Evolutionary conservation across 805 yeast genomes (phyloP), one percentile per base, ranked within the genome.

Genomic region (Wickerhamiella musiphila): DNA sequence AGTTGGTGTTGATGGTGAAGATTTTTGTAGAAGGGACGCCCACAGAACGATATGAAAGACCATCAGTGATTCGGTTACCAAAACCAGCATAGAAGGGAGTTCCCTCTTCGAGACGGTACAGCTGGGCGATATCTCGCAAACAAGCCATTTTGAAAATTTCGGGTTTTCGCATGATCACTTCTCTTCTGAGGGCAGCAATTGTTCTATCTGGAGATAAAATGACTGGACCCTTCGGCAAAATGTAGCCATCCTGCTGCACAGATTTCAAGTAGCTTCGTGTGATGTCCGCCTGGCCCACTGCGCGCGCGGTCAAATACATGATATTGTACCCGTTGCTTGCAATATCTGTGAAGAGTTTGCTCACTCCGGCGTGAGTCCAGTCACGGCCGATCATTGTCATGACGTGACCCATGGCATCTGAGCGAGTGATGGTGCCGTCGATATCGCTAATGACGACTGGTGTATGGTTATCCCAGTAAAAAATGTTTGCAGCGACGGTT

Each of bases 71-170:
- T 42, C 93, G 63, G 50, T 90, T 90, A 19, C 98, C 98, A 53
- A 90, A 90, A 0, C 98, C 98, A 10, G 98, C 98, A 53, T 81
- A 83, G 48, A 90, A 90, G 3, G 95, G 94, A 1, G 86, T 77
- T 29, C 68, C 58, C 32, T 49, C 40, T 28, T 39, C 31, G 21
- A 60, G 66, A 25, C 65, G 70, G 53, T 78, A 86, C 14, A 90
- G 59, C 28, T 73, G 66, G 46, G 72, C 70, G 37, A 90, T 73
- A 57, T 90, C 98, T 34, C 75, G 72, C 38, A 90, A 60, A 54
- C 96, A 86, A 1, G 98, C 93, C 84, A 90, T 90, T 48, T 90
- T 90, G 63, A 90, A 90, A n/a, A 90, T 90, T 54, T 90, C 96
- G 0, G 98, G 98, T 49, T 86, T 86, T 43, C 84, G 81, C 48